phyloP scores from a whole-genome alignment of 2,329 filamentous ascomycete species.

The Aciculosporium take region DNA sequence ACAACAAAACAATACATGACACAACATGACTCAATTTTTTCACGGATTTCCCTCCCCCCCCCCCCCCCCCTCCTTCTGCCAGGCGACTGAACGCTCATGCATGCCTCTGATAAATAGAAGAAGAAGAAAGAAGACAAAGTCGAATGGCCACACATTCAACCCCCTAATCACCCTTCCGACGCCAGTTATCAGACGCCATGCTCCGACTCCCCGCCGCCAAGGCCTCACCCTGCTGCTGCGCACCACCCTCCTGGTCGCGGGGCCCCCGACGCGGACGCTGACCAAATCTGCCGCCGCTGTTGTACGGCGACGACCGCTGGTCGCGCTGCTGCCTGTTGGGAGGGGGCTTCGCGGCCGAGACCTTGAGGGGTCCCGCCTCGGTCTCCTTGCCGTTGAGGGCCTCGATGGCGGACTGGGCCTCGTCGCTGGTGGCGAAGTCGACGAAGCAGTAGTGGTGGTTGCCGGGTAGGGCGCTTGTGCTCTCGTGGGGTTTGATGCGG shows the following conservation, averaged over 20 bases:
- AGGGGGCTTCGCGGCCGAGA: constrained; percentile 6
- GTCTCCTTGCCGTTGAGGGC: constrained; percentile 12
- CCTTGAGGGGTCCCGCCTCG: constrained; percentile 12
- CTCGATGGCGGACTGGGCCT: constrained; percentile 35
- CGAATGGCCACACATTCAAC: not conserved
- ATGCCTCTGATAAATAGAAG: too few species aligned
- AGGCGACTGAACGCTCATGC: not conserved
- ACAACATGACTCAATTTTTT: too few species aligned
- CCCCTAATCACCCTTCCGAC: constrained; percentile 2
- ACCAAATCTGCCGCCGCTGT: not conserved
- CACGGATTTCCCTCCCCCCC: too few species aligned
- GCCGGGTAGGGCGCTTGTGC: constrained; percentile 34
- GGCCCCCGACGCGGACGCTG: not conserved
- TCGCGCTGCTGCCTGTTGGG: constrained; percentile 1
- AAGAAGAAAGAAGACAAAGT: too few species aligned
- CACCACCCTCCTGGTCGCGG: not conserved
- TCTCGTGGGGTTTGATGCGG: constrained; percentile 44
- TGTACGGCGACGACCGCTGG: not conserved
- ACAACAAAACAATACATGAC: not conserved
- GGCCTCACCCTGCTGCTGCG: not conserved
- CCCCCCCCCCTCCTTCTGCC: not conserved
- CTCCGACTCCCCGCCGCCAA: constrained; percentile 2
- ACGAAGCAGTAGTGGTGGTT: constrained; percentile 53
- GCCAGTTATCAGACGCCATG: constrained; percentile 5
- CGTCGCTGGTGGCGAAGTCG: constrained; percentile 41